Base-by-base conservation (phyloP, 2,329 filamentous ascomycete species). In the Cadophora sp. region DNA sequence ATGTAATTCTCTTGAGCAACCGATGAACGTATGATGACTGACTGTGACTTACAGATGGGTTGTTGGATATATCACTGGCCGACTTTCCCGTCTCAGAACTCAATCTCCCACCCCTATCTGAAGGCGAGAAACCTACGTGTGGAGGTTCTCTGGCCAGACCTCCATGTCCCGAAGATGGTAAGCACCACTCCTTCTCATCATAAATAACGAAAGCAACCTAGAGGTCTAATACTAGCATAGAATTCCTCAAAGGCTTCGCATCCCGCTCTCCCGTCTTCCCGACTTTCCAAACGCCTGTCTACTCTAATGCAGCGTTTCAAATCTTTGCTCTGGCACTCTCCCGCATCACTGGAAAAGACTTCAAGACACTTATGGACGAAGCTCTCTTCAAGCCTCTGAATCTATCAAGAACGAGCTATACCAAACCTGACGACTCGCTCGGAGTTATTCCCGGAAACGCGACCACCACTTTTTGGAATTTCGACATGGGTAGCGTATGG, bases 251-350 rank as follows among this genome's bases (percentile, higher is more conserved):
- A 39, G 63, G 56, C 4, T 63, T 78, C 13, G 68, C 74, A 11
- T 72, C 73, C n/a, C 72, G 75, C 6, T 67, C 73, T 50, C 79
- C 78, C 0, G 67, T 76, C 11, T 78, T 77, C 55, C 71, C 76
- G 2, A 73, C 77, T 1, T 76, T 72, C 18, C 66, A 73, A 24
- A 76, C 76, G 1, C 78, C 79, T 3, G 74, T 74, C 1, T 79
- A 79, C 67, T 76, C 77, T 62, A 80, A 81, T 63, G 70, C 77
- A 0, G 79, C 76, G 18, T 81, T 73, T 65, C 73, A 76, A 58
- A 74, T 81, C 45, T 70, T 80, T 4, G 73, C 75, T 1, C 80
- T 79, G 60, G 79, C 78, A 13, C 74, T 80, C 13, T 76, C 80
- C 69, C 69, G 69, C 59, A 80, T 81, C 64, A 80, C 78, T 0